Conservation (phyloP, 352 stramenopile genomes). For the Phytophthora cajani region DNA sequence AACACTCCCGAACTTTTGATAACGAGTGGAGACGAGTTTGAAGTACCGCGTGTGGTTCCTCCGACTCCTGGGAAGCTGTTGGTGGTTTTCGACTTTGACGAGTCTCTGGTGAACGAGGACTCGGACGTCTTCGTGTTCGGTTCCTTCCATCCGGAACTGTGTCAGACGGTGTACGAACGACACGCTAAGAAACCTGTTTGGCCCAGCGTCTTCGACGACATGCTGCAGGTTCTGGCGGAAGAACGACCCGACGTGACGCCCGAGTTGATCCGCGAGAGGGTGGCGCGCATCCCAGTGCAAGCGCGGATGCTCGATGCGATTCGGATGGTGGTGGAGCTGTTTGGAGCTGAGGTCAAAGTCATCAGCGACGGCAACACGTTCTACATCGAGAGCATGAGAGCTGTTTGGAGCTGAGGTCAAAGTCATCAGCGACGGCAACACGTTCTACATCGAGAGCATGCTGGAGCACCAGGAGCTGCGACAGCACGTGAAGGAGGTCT, state of each 20-base stretch:
- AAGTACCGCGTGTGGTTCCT: constrained; percentile 9
- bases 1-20: not conserved
- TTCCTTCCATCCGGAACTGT: constrained; percentile 60
- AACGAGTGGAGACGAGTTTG: constrained; percentile 11
- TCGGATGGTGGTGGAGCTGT: constrained; percentile 45
- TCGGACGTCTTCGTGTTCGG: constrained; percentile 75
- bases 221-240: constrained; percentile 46
- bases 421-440: constrained; percentile 82
- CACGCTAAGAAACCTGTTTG: constrained; percentile 42
- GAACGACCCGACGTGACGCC: constrained; percentile 49
- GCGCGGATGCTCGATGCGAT: constrained; percentile 72
- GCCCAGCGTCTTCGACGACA: constrained; percentile 67
- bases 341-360: constrained; percentile 58
- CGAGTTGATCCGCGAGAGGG: constrained; percentile 40
- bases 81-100: constrained; percentile 65
- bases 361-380: constrained; percentile 82
- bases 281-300: constrained; percentile 63
- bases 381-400: constrained; percentile 79
- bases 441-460: constrained; percentile 81
- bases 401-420: constrained; percentile 49
- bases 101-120: constrained; percentile 60
- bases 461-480: constrained; percentile 44
- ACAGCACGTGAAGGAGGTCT: constrained; percentile 46
- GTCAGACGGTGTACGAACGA: constrained; percentile 35
- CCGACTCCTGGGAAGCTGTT: constrained; percentile 25